Conservation (phyloP, 371 early-diverging fungal species). For the Sporodiniella umbellata region DNA sequence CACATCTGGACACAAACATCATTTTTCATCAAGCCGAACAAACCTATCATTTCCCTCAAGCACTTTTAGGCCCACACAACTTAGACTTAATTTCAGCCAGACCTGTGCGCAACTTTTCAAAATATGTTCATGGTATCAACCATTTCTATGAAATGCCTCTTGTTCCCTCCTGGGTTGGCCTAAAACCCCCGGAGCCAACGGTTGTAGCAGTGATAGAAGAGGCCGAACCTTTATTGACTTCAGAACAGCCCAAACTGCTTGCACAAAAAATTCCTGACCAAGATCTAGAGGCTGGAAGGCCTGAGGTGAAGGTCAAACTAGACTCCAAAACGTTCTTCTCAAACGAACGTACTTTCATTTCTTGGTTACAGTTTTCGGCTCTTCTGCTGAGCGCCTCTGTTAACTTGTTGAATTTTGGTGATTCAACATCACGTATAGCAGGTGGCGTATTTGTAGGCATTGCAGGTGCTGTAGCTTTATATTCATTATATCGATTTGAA, state of each 20-base stretch:
- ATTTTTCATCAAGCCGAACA: constrained; percentile 91
- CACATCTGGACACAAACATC: constrained; percentile 95
- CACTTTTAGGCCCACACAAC: constrained; percentile 80
- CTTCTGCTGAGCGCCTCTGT: constrained; percentile 63
- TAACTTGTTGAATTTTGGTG: constrained; percentile 72
- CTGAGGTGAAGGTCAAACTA: constrained; percentile 33
- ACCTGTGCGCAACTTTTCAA: constrained; percentile 94
- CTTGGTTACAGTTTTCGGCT: constrained; percentile 70
- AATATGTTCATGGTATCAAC: constrained; percentile 94
- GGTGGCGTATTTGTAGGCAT: constrained; percentile 73
- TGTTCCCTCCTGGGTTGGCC: constrained; percentile 94
- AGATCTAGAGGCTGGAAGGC: constrained; percentile 22
- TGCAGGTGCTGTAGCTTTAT: constrained; percentile 70
- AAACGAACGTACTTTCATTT: constrained; percentile 95
- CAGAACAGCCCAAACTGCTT: background rate
- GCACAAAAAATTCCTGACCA: constrained; percentile 2
- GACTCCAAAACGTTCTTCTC: constrained; percentile 99
- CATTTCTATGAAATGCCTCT: constrained; percentile 80
- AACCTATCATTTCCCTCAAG: constrained; percentile 87
- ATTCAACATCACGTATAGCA: constrained; percentile 50
- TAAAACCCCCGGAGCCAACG: constrained; percentile 36
- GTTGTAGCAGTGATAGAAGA: constrained; percentile 18
- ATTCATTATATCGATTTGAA: constrained; percentile 85
- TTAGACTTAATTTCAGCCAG: constrained; percentile 83
- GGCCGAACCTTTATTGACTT: background rate